Percentiles rank a stretch among this genome's conserved stretches.
Evolutionary conservation across 2,329 filamentous ascomycete species (phyloP).

Genomic region (Beauveria rudraprayagi): DNA sequence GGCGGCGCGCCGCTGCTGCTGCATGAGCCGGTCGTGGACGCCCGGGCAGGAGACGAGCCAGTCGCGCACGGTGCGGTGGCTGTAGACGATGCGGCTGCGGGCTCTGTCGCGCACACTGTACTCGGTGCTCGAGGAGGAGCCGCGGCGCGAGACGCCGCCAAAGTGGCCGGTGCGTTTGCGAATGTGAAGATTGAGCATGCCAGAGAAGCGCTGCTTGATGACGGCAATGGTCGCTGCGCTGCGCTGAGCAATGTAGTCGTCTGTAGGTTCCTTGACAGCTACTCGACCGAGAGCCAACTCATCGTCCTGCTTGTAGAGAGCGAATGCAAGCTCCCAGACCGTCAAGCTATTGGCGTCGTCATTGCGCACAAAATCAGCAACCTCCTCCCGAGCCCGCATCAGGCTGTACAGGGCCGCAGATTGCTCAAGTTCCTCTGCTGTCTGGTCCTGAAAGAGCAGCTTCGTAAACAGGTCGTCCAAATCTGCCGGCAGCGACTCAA

Average conservation of each 20-base stretch:
- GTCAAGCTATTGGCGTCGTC: constrained; percentile 23
- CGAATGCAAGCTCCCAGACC: constrained; percentile 27
- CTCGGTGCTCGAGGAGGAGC: background rate
- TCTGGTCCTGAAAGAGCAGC: constrained; percentile 23
- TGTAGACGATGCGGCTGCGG: constrained; percentile 20
- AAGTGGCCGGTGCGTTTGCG: constrained; percentile 14
- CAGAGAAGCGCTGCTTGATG: constrained; percentile 18
- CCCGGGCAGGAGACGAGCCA: constrained; percentile 21
- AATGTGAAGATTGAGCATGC: constrained; percentile 20
- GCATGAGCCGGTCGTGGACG: constrained; percentile 16
- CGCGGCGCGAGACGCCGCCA: constrained; percentile 7
- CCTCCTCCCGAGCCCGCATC: constrained; percentile 23
- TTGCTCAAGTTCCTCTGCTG: constrained; percentile 12
- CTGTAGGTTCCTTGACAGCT: constrained; percentile 16
- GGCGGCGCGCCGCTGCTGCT: background rate
- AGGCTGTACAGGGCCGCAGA: constrained; percentile 23
- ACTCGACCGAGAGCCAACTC: constrained; percentile 9
- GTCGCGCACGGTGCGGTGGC: constrained; percentile 28
- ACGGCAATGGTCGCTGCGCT: constrained; percentile 13
- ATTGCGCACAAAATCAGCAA: constrained; percentile 25
- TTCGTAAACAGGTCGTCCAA: constrained; percentile 23
- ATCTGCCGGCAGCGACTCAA: constrained; percentile 18
- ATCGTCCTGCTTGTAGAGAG: constrained; percentile 18
- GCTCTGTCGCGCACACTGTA: background rate
- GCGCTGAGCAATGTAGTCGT: constrained; percentile 15